Evolutionary conservation across 371 early-diverging fungal genomes (phyloP).

Genomic region (Conidiobolus incongruus): DNA sequence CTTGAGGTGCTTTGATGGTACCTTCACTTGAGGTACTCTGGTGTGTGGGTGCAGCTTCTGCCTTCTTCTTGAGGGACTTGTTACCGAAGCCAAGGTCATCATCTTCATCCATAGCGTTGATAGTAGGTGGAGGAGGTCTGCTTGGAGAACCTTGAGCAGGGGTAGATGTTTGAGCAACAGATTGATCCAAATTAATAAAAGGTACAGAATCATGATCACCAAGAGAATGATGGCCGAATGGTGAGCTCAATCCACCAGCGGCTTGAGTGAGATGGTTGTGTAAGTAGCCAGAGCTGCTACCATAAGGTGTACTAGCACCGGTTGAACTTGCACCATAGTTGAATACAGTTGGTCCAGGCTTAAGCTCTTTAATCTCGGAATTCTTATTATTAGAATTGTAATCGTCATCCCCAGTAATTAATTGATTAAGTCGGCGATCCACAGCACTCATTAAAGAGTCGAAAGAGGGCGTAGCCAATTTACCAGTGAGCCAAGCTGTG

Average conservation of each 20-base stretch:
- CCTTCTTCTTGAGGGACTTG: slow-evolving; percentile 9
- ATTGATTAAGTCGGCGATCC: slow-evolving; percentile 44
- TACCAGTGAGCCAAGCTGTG: slow-evolving; percentile 6
- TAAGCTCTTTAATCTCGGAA: neutral
- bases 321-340: neutral
- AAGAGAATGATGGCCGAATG: slow-evolving; percentile 1
- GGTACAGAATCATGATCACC: too few relatives aligned
- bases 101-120: slow-evolving; percentile 11
- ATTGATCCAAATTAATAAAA: too few relatives aligned
- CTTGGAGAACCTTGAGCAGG: too few relatives aligned
- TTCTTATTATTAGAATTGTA: slow-evolving; percentile 5
- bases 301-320: neutral
- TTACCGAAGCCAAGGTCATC: slow-evolving; percentile 34
- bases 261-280: slow-evolving; percentile 3
- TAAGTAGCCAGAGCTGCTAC: neutral
- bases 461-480: slow-evolving; percentile 28
- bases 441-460: slow-evolving; percentile 40
- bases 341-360: slow-evolving; percentile 5
- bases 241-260: slow-evolving; percentile 4
- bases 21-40: neutral
- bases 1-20: neutral
- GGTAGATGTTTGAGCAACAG: too few relatives aligned
- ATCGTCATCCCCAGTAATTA: slow-evolving; percentile 36
- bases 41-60: slow-evolving; percentile 3
- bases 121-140: too few relatives aligned